Percentiles rank a stretch among this genome's conserved stretches.
Conservation (phyloP, 805 yeast species). For the Wickerhamomyces alni region DNA sequence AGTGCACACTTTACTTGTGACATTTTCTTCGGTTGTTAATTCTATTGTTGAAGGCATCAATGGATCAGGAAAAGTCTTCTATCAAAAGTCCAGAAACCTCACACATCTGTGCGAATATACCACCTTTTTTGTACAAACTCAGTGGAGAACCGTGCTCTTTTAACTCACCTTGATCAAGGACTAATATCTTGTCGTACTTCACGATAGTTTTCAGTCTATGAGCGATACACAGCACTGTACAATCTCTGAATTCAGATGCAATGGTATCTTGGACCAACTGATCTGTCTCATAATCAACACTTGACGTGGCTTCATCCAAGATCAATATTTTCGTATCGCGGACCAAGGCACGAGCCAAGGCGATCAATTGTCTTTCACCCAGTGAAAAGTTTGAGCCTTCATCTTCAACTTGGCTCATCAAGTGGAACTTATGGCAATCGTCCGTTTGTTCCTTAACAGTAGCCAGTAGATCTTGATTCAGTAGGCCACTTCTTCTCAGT, state of each 20-base stretch:
- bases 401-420: constrained; percentile 54
- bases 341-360: constrained; percentile 64
- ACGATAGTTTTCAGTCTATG: constrained; percentile 60
- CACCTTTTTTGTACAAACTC: constrained; percentile 31
- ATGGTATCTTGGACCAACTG: constrained; percentile 54
- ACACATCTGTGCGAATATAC: constrained; percentile 39
- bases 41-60: too few relatives aligned
- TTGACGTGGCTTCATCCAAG: constrained; percentile 69
- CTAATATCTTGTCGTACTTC: constrained; percentile 51
- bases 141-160: constrained; percentile 50
- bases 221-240: constrained; percentile 67
- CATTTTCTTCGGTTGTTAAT: too few relatives aligned
- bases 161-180: constrained; percentile 48
- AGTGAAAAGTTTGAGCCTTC: constrained; percentile 63
- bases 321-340: constrained; percentile 55
- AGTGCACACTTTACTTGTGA: too few relatives aligned
- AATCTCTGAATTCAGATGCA: constrained; percentile 45
- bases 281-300: constrained; percentile 68
- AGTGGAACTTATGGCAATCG: constrained; percentile 46
- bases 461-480: constrained; percentile 22
- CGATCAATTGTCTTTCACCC: constrained; percentile 64
- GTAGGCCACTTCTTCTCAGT: constrained; percentile 55
- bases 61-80: too few relatives aligned
- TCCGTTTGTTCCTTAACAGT: constrained; percentile 1
- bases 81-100: constrained; percentile 2